Percentiles rank a stretch among this genome's conserved stretches.
phyloP scores from a whole-genome alignment of 148 eudicot genomes.

The Vaccinium macrocarpon region DNA sequence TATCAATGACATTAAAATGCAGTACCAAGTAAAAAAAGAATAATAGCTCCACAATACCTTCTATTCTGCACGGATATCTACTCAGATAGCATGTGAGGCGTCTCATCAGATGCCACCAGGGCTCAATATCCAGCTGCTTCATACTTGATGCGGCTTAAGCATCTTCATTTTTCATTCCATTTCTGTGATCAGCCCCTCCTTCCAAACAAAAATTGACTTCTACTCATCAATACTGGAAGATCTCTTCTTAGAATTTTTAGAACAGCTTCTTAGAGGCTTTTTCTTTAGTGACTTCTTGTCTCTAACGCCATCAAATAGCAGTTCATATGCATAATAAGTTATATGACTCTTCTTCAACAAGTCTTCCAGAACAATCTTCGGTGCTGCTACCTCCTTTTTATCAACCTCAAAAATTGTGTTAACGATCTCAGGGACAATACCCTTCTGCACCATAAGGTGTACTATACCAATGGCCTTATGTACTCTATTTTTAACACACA shows the following conservation, averaged over 20 bases:
- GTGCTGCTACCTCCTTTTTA: conserved; percentile 88
- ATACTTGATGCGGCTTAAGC: background rate
- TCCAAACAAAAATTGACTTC: background rate
- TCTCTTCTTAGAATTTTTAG: conserved; percentile 6
- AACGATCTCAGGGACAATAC: conserved; percentile 78
- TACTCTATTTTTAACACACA: conserved; percentile 68
- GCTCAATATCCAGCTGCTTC: conserved; percentile 4
- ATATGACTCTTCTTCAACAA: conserved; percentile 80
- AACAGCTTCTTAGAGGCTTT: conserved; percentile 21
- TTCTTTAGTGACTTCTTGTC: conserved; percentile 62
- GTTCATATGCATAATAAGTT: conserved; percentile 81
- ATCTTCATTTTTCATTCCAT: conserved; percentile 1
- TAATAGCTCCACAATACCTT: background rate
- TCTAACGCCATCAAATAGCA: conserved; percentile 78
- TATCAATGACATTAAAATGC: background rate
- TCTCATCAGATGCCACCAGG: conserved; percentile 10
- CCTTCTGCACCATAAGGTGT: conserved; percentile 70
- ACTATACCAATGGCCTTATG: conserved; percentile 69
- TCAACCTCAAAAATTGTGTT: conserved; percentile 65
- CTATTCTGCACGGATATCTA: background rate
- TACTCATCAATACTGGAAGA: background rate
- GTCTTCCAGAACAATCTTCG: conserved; percentile 89
- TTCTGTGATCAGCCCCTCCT: background rate
- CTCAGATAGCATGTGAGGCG: background rate
- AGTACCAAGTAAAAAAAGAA: background rate